Conservation (phyloP, 1,284 basidiomycete species). For the Hymenochaete sp. region DNA sequence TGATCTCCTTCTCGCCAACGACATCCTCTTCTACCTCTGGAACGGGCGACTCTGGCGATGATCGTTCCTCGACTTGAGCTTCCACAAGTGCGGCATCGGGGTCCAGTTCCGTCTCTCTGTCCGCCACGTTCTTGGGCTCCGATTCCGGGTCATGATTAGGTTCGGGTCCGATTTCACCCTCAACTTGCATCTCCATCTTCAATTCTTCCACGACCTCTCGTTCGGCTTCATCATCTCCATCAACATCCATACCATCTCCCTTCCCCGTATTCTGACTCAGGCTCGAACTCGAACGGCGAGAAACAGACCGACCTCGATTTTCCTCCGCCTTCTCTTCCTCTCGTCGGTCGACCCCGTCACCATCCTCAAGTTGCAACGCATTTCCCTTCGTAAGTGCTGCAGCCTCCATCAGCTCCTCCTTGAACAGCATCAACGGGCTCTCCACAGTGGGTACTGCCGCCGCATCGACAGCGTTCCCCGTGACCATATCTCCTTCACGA, state of each 20-base stretch:
- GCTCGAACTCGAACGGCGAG: not conserved
- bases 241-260: not conserved
- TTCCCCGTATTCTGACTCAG: not conserved
- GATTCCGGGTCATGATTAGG: too few relatives aligned
- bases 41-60: too few relatives aligned
- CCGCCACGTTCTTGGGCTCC: too few relatives aligned
- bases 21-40: too few relatives aligned
- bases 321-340: not conserved
- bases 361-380: too few relatives aligned
- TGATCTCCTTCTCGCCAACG: too few relatives aligned
- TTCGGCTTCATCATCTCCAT: not conserved
- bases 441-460: not conserved
- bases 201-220: not conserved
- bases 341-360: too few relatives aligned
- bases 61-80: too few relatives aligned
- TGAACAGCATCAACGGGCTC: slow-evolving; percentile 6
- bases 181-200: slow-evolving; percentile 4
- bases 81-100: too few relatives aligned
- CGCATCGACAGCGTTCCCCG: too few relatives aligned
- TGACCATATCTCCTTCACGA: too few relatives aligned
- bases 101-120: too few relatives aligned
- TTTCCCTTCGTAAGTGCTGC: slow-evolving; percentile 1
- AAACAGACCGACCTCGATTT: not conserved
- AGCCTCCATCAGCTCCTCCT: slow-evolving; percentile 9
- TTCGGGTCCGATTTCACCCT: not conserved